Conservation (phyloP, 2,329 filamentous ascomycete species). For the Hysterium pulicare region DNA sequence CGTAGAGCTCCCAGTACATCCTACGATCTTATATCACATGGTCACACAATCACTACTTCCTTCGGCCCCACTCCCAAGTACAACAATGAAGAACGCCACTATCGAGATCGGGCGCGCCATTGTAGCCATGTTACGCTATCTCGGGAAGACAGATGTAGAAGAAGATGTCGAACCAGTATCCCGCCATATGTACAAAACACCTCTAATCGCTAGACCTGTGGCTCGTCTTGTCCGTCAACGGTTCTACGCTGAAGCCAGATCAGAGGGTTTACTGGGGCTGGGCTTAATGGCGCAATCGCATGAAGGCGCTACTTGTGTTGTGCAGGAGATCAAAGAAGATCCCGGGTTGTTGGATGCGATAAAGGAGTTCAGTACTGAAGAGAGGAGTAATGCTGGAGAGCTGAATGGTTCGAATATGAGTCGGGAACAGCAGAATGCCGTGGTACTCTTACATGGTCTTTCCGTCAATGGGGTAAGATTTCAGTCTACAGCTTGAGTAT, state of each 20-base stretch:
- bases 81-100: constrained; percentile 37
- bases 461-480: constrained; percentile 32
- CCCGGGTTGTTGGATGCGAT: constrained; percentile 27
- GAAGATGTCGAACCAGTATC: constrained; percentile 22
- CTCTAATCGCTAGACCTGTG: constrained; percentile 28
- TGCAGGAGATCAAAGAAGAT: constrained; percentile 28
- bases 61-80: constrained; percentile 30
- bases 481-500: constrained; percentile 9
- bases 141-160: constrained; percentile 16
- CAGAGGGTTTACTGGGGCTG: constrained; percentile 34
- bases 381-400: constrained; percentile 17
- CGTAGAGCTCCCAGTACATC: constrained; percentile 14
- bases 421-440: constrained; percentile 33
- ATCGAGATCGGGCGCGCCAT: constrained; percentile 31
- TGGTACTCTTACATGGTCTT: constrained; percentile 34
- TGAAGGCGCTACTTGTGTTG: constrained; percentile 25
- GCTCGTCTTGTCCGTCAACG: constrained; percentile 32
- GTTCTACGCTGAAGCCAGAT: constrained; percentile 33
- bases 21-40: constrained; percentile 26
- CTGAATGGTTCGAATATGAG: constrained; percentile 19
- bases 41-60: constrained; percentile 29
- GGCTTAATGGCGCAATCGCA: constrained; percentile 31
- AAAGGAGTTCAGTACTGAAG: constrained; percentile 28
- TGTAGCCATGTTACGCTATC: constrained; percentile 23
- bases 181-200: constrained; percentile 24